Percentiles rank a stretch among this genome's conserved stretches.
phyloP scores from a whole-genome alignment of 2,329 filamentous ascomycete species.

The Penicillium psychrosexuale region DNA sequence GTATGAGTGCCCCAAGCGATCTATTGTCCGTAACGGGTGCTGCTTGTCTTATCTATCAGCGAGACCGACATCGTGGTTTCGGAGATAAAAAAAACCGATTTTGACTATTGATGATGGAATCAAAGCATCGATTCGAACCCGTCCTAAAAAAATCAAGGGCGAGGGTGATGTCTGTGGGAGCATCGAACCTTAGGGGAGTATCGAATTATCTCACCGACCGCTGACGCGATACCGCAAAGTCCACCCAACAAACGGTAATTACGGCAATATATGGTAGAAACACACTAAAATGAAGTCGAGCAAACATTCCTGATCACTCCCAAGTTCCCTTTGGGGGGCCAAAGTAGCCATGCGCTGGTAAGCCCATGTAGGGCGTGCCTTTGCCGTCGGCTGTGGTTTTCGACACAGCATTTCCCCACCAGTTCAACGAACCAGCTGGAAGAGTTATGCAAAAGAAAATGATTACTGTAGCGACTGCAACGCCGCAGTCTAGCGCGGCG shows the following conservation, averaged over 20 bases:
- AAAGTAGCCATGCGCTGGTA: constrained; percentile 31
- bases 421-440: constrained; percentile 37
- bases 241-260: not conserved
- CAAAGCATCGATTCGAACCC: no score
- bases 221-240: not conserved
- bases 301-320: constrained; percentile 15
- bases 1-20: no score
- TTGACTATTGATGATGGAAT: no score
- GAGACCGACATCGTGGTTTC: no score
- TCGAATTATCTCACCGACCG: no score
- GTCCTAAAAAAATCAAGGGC: no score
- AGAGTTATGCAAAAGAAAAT: constrained; percentile 48
- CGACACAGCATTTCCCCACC: constrained; percentile 46
- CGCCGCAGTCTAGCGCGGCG: constrained; percentile 44
- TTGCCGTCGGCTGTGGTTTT: constrained; percentile 41
- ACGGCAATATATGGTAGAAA: not conserved
- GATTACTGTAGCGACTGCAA: constrained; percentile 43
- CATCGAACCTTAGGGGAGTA: no score
- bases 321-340: constrained; percentile 29
- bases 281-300: not conserved
- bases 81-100: no score
- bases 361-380: constrained; percentile 35
- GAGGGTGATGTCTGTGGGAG: no score
- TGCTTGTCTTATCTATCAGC: no score
- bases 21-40: no score